Percentiles rank a stretch among this genome's conserved stretches.
These are phyloP conservation scores for Corylus americana DNA, from an alignment of 306 rosid genomes.

Conservation along the genomic window DNA sequence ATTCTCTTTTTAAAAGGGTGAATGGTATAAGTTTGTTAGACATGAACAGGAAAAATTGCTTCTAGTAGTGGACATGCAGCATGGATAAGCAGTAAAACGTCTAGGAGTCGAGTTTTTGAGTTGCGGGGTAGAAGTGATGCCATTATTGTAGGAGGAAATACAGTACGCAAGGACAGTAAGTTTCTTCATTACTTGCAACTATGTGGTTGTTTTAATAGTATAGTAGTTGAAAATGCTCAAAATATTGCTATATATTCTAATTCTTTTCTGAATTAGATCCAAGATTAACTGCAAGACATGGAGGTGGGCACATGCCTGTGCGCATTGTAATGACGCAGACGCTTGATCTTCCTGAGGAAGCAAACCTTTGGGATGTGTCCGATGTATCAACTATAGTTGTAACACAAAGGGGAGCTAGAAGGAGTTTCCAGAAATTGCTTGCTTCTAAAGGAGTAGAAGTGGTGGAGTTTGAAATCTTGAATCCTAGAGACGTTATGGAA, in stretches of 20 bases:
- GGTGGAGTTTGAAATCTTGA: constrained; percentile 84
- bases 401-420: constrained; percentile 89
- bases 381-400: constrained; percentile 84
- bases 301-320: constrained; percentile 84
- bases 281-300: constrained; percentile 83
- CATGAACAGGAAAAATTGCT: constrained; percentile 79
- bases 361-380: constrained; percentile 73
- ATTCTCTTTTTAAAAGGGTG: background rate
- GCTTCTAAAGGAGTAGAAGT: constrained; percentile 98
- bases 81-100: constrained; percentile 78
- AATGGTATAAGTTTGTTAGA: background rate
- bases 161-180: constrained; percentile 84
- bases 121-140: constrained; percentile 94
- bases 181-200: constrained; percentile 23
- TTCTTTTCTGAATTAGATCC: constrained; percentile 60
- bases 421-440: constrained; percentile 85
- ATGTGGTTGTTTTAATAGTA: constrained; percentile 7
- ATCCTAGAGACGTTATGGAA: constrained; percentile 86
- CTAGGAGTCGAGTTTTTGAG: constrained; percentile 74
- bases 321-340: constrained; percentile 77
- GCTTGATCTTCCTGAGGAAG: constrained; percentile 87
- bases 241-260: constrained; percentile 10
- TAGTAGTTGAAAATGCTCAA: constrained; percentile 14
- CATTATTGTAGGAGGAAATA: constrained; percentile 87
- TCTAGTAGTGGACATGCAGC: constrained; percentile 80